phyloP scores from a whole-genome alignment of 2,329 filamentous ascomycete genomes.

The Lecanoromycetidae sp. region DNA sequence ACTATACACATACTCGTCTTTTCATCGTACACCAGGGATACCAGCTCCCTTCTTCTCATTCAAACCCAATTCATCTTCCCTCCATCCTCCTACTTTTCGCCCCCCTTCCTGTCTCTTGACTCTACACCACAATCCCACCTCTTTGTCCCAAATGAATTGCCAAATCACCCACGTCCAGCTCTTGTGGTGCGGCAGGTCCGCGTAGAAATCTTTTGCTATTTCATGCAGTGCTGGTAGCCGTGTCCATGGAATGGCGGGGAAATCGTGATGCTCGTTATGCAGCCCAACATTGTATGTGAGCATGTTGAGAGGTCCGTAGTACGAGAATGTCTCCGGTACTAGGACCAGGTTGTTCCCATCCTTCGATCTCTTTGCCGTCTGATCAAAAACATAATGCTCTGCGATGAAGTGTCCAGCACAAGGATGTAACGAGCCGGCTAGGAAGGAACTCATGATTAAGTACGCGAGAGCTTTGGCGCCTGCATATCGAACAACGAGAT shows the following conservation, averaged over 20 bases:
- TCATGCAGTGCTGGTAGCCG: conserved; percentile 62
- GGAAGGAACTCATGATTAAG: conserved; percentile 77
- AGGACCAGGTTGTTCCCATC: conserved; percentile 42
- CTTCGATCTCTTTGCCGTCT: conserved; percentile 29
- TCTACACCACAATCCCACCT: conserved; percentile 79
- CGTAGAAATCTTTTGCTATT: conserved; percentile 85
- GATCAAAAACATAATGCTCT: conserved; percentile 80
- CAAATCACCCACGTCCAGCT: conserved; percentile 92
- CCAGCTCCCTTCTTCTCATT: conserved; percentile 43
- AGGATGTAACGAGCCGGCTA: conserved; percentile 86
- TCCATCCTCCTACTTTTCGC: conserved; percentile 43
- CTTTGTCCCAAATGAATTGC: conserved; percentile 86
- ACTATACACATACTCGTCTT: background rate
- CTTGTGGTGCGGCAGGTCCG: conserved; percentile 68
- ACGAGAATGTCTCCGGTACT: conserved; percentile 89
- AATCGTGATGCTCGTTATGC: conserved; percentile 98
- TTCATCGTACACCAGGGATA: conserved; percentile 15
- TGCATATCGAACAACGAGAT: conserved; percentile 48
- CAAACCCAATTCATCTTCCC: conserved; percentile 37
- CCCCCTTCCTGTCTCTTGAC: conserved; percentile 82
- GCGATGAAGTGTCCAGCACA: conserved; percentile 97
- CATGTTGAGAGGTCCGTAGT: conserved; percentile 86
- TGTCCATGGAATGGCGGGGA: conserved; percentile 93
- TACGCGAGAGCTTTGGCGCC: conserved; percentile 62
- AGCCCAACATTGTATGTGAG: conserved; percentile 94